A percentile compares a stretch with the other conserved stretches of the same genome.
Conservation (phyloP, 768 basidiomycete genomes). For the Leccinellum rugosiceps region DNA sequence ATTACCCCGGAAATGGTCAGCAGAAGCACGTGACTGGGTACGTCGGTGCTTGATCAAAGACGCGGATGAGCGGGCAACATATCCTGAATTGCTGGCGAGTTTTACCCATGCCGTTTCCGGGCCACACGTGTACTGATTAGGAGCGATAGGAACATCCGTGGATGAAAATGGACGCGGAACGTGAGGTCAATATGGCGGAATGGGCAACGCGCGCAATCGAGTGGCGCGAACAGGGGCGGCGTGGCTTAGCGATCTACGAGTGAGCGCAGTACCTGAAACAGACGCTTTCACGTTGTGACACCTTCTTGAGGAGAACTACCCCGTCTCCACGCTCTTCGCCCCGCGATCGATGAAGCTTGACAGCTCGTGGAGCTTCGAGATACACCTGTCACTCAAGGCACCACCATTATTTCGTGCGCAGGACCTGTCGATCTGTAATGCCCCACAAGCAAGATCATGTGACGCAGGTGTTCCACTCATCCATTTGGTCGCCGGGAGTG, state of each 20-base stretch:
- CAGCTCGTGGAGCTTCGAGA: neutral
- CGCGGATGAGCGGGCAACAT: conserved; percentile 75
- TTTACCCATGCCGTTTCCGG: neutral
- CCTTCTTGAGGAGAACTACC: conserved; percentile 14
- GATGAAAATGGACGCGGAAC: conserved; percentile 54
- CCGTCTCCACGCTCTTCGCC: conserved; percentile 22
- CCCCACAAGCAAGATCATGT: neutral
- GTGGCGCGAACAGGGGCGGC: conserved; percentile 31
- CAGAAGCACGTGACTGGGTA: conserved; percentile 78
- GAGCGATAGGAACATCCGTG: conserved; percentile 68
- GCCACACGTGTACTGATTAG: neutral
- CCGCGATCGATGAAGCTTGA: conserved; percentile 20
- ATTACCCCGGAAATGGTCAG: conserved; percentile 24
- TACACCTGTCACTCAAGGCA: neutral
- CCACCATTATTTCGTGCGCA: neutral
- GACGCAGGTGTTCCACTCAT: neutral
- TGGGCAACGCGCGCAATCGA: conserved; percentile 68
- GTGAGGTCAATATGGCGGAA: conserved; percentile 76
- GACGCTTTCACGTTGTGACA: conserved; percentile 8
- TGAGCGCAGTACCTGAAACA: conserved; percentile 14
- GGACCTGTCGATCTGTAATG: neutral
- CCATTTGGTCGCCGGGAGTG: neutral
- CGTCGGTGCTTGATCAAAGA: conserved; percentile 76
- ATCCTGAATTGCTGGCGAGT: conserved; percentile 74
- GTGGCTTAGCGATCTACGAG: conserved; percentile 19